Conservation (phyloP, 2,329 filamentous ascomycete species). For the Penicillium glabrum region DNA sequence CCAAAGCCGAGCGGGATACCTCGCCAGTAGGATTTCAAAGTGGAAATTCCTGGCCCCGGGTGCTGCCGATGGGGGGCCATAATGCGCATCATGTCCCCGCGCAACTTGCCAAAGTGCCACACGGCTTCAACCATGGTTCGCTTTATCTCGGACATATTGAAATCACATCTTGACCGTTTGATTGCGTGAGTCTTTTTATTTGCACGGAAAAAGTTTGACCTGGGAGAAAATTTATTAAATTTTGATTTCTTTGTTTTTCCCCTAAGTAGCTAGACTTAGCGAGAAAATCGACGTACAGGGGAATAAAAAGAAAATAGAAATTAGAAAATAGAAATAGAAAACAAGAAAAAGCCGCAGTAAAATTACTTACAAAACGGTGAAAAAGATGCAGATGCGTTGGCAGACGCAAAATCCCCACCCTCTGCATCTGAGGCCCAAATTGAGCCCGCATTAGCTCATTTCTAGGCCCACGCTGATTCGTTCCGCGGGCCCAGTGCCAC, state of each 20-base stretch:
- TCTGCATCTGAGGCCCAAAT: slow-evolving; percentile 18
- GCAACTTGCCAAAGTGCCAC: background rate
- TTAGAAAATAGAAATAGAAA: background rate
- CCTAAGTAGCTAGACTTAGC: background rate
- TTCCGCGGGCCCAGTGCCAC: slow-evolving; percentile 12
- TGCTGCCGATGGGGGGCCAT: slow-evolving; percentile 5
- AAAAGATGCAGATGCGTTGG: slow-evolving; percentile 20
- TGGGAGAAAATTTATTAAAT: background rate
- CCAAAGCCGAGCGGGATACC: slow-evolving; percentile 3
- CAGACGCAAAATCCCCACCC: slow-evolving; percentile 12
- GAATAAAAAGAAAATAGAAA: background rate
- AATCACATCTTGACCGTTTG: background rate
- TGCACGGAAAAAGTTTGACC: too few relatives aligned
- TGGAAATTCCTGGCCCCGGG: slow-evolving; percentile 2
- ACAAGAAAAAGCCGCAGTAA: slow-evolving; percentile 1
- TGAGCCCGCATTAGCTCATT: slow-evolving; percentile 22
- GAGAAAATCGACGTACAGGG: background rate
- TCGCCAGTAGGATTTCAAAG: background rate
- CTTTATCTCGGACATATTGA: slow-evolving; percentile 4
- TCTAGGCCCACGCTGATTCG: slow-evolving; percentile 15
- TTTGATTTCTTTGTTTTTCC: background rate
- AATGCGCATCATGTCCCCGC: slow-evolving; percentile 4
- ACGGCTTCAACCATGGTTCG: slow-evolving; percentile 14
- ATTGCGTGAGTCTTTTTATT: too few relatives aligned
- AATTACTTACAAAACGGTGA: slow-evolving; percentile 5